These are phyloP conservation scores for Thelonectria blattea DNA, from an alignment of 2,329 filamentous ascomycete species.

Conservation along the genomic window DNA sequence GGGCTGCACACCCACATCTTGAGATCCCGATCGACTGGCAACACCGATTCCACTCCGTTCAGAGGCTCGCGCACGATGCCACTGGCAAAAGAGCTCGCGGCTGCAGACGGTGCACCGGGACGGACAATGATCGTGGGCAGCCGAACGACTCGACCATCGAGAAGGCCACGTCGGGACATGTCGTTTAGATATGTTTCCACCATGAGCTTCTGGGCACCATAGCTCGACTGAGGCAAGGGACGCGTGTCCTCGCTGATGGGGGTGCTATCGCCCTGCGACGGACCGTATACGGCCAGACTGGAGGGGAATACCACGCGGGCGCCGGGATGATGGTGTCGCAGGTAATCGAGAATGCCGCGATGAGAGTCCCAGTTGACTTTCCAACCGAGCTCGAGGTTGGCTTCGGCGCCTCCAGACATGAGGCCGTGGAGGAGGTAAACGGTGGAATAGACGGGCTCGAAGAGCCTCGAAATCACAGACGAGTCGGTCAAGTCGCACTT, in stretches of 20 bases:
- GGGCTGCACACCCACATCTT: conserved; percentile 59
- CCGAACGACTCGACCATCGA: conserved; percentile 62
- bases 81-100: conserved; percentile 64
- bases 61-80: conserved; percentile 65
- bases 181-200: conserved; percentile 52
- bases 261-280: background rate
- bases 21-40: conserved; percentile 54
- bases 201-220: conserved; percentile 67
- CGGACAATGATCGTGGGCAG: conserved; percentile 68
- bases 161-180: conserved; percentile 55
- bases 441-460: conserved; percentile 45
- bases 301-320: conserved; percentile 63
- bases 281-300: conserved; percentile 64
- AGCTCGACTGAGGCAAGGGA: conserved; percentile 60
- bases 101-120: conserved; percentile 63
- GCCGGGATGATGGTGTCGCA: conserved; percentile 52
- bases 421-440: conserved; percentile 67
- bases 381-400: conserved; percentile 60
- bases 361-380: conserved; percentile 64
- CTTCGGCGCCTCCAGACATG: conserved; percentile 67
- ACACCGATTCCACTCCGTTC: conserved; percentile 49
- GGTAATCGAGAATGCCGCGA: conserved; percentile 56
- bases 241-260: conserved; percentile 28
- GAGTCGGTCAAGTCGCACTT: conserved; percentile 45
- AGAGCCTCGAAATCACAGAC: conserved; percentile 34